A percentile compares a stretch with the other conserved stretches of the same genome.
Conservation (phyloP, 352 stramenopile species). For the Phytopythium litorale region DNA sequence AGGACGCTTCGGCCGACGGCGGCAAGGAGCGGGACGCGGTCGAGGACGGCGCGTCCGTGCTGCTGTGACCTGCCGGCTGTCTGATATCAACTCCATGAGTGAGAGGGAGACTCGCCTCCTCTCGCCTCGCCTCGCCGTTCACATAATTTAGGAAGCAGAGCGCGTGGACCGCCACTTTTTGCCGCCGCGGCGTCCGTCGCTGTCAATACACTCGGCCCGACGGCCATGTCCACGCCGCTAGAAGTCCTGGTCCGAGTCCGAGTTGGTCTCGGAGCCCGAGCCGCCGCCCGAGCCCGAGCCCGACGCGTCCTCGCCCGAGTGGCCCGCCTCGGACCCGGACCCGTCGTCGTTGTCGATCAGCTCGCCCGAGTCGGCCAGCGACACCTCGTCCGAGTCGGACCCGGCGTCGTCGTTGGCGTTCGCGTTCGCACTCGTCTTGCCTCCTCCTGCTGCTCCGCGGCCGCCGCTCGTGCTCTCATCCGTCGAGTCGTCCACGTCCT, state of each 20-base stretch:
- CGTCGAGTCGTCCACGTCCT: slow-evolving; percentile 42
- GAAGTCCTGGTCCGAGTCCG: slow-evolving; percentile 84
- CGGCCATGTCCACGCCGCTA: slow-evolving; percentile 9
- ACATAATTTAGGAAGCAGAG: slow-evolving; percentile 5
- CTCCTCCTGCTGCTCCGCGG: slow-evolving; percentile 7
- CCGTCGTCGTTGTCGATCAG: slow-evolving; percentile 85
- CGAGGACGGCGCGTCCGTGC: slow-evolving; percentile 2
- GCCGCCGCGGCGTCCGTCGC: background rate
- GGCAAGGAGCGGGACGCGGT: background rate
- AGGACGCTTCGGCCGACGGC: background rate
- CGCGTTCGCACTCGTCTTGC: background rate
- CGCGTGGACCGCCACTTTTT: background rate
- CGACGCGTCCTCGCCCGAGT: slow-evolving; percentile 30
- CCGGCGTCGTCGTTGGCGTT: slow-evolving; percentile 11
- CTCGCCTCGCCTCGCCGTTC: background rate
- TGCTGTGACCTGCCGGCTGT: slow-evolving; percentile 6
- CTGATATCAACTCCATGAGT: background rate
- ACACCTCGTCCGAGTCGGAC: slow-evolving; percentile 81
- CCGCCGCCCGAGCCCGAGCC: slow-evolving; percentile 51
- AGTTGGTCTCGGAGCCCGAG: slow-evolving; percentile 67
- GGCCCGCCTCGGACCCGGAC: slow-evolving; percentile 42
- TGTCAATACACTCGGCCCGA: background rate
- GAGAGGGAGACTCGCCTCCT: background rate
- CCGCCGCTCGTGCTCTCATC: slow-evolving; percentile 39
- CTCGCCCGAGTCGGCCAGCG: slow-evolving; percentile 75